These are phyloP conservation scores for Gonapodya prolifera DNA, from an alignment of 192 early-diverging fungal species.

Conservation along the genomic window DNA sequence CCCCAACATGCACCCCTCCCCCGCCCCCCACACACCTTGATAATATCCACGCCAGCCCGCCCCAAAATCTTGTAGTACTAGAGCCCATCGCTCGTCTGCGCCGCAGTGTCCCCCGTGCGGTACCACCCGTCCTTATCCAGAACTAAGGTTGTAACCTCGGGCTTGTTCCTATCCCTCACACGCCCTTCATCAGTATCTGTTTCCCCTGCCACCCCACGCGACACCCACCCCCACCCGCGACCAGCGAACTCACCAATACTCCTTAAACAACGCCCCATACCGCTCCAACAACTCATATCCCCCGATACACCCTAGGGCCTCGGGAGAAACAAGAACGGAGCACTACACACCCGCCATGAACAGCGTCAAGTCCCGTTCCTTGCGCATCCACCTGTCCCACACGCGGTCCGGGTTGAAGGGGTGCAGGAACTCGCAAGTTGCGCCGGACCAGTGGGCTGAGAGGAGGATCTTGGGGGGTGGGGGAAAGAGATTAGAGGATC, in stretches of 20 bases:
- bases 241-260: too few relatives aligned
- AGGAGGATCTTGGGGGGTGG: conserved; percentile 56
- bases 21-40: conserved; percentile 54
- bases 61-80: conserved; percentile 65
- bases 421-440: conserved; percentile 60
- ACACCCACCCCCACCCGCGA: too few relatives aligned
- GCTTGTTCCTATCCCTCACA: too few relatives aligned
- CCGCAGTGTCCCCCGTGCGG: conserved; percentile 41
- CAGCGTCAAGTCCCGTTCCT: too few relatives aligned
- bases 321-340: too few relatives aligned
- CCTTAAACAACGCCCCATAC: too few relatives aligned
- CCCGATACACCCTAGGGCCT: conserved; percentile 51
- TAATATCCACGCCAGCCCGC: conserved; percentile 70
- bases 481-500: too few relatives aligned
- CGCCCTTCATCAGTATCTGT: too few relatives aligned
- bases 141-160: conserved; percentile 55
- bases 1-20: background rate
- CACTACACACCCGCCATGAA: too few relatives aligned
- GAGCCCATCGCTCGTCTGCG: conserved; percentile 30
- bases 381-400: too few relatives aligned
- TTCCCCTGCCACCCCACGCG: too few relatives aligned
- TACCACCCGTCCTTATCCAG: conserved; percentile 61
- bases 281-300: conserved; percentile 67
- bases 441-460: conserved; percentile 56
- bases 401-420: conserved; percentile 48